Percentiles rank a stretch among this genome's conserved stretches.
phyloP scores from a whole-genome alignment of 2,329 filamentous ascomycete genomes.

The Fusarium luffae region DNA sequence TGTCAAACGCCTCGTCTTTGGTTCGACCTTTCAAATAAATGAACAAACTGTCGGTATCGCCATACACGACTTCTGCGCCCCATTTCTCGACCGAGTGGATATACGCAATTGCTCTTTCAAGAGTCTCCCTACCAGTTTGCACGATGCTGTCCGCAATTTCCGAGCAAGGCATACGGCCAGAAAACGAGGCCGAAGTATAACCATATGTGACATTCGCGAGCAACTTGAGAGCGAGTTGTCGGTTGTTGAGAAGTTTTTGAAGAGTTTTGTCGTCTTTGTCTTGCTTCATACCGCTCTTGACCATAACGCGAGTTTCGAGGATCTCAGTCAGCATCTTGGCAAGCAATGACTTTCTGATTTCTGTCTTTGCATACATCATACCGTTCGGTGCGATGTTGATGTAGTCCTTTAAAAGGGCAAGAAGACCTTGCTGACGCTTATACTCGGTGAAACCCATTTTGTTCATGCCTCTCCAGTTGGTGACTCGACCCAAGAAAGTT shows the following conservation, averaged over 20 bases:
- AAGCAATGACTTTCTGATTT: conserved; percentile 87
- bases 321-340: conserved; percentile 98
- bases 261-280: conserved; percentile 89
- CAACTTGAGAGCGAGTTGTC: conserved; percentile 92
- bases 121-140: conserved; percentile 91
- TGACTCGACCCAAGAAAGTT: conserved; percentile 88
- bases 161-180: conserved; percentile 95
- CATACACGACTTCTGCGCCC: conserved; percentile 97
- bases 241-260: conserved; percentile 89
- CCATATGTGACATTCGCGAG: conserved; percentile 99
- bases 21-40: conserved; percentile 89
- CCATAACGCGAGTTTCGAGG: conserved; percentile 95
- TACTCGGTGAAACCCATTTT: conserved; percentile 97
- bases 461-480: conserved; percentile 87
- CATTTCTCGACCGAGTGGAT: conserved; percentile 90
- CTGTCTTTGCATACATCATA: conserved; percentile 90
- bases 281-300: conserved; percentile 95
- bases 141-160: conserved; percentile 99
- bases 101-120: conserved; percentile 91
- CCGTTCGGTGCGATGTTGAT: conserved; percentile 96
- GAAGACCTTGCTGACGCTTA: conserved; percentile 76
- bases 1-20: conserved; percentile 87
- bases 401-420: conserved; percentile 82
- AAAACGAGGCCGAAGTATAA: conserved; percentile 96
- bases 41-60: conserved; percentile 96